Evolutionary conservation across 345 rosid genomes (phyloP).

Genomic region (Luvunga scandens): DNA sequence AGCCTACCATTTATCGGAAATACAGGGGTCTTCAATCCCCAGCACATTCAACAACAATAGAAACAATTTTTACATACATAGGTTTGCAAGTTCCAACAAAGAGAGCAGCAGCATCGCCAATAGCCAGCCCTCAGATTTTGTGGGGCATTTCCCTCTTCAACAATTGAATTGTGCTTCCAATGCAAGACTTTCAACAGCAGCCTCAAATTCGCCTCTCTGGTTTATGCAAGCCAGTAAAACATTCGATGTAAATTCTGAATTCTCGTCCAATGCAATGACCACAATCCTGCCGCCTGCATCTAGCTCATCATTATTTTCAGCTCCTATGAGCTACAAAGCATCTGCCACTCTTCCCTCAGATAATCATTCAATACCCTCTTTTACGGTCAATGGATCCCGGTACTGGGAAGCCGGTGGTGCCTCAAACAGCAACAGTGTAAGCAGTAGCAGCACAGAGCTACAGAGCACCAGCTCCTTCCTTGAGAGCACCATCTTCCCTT

Average conservation of each 20-base stretch:
- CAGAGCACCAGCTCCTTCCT: conserved; percentile 52
- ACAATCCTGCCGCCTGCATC: conserved; percentile 30
- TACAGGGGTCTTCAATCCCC: conserved; percentile 41
- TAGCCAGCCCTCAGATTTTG: conserved; percentile 30
- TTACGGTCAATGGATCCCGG: conserved; percentile 27
- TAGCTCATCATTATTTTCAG: conserved; percentile 17
- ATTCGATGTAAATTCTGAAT: conserved; percentile 35
- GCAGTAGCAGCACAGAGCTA: conserved; percentile 46
- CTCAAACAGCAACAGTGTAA: conserved; percentile 34
- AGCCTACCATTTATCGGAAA: conserved; percentile 34
- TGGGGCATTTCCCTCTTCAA: conserved; percentile 35
- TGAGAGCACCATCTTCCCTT: conserved; percentile 43
- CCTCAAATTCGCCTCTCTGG: conserved; percentile 33
- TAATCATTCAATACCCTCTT: conserved; percentile 32
- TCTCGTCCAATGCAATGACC: conserved; percentile 29
- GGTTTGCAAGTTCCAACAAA: conserved; percentile 32
- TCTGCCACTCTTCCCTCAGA: conserved; percentile 31
- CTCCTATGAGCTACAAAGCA: conserved; percentile 38
- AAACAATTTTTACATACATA: conserved; percentile 31
- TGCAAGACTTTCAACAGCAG: conserved; percentile 29
- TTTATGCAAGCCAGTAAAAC: conserved; percentile 33
- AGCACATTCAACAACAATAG: conserved; percentile 32
- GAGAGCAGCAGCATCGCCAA: conserved; percentile 28
- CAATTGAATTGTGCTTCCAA: conserved; percentile 36
- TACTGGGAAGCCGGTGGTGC: conserved; percentile 41